Base-by-base conservation (phyloP, 2,329 filamentous ascomycete genomes). In the Aspergillus vadensis region DNA sequence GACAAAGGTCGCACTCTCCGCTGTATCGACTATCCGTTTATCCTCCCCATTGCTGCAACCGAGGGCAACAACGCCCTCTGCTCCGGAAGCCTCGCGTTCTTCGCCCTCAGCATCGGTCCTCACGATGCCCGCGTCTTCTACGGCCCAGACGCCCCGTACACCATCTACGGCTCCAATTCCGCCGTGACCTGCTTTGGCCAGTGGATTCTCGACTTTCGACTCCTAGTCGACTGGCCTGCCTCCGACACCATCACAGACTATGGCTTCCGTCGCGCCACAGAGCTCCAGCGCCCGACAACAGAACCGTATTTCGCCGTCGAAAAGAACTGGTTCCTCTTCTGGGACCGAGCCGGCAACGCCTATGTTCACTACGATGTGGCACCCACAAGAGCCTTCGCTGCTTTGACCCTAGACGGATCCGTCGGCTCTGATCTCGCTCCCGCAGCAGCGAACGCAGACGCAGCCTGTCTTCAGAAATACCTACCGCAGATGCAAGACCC, bases 311-410 rank as follows among this genome's bases (percentile, higher is more conserved):
- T 69, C 2, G 38, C 65, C 0, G 66, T 87, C 25, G 85, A 88
- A 72, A 87, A 87, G 79, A 88, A 88, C 66, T 88, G 80, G 77
- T 88, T 87, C 64, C 61, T 84, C 2, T 88, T 87, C 73, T 88
- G 85, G 85, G 84, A 86, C 62, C 59, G 62, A 0, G 59, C 74
- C 0, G 79, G 77, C 5, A 68, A 77, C 19, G 72, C 79, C 53
- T 85, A 85, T 67, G 76, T 78, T 1, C 85, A 87, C 67, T 80
- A 86, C 68, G 83, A 86, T 63, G 68, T 86, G 2, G 65, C 68
- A 0, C 85, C 84, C 0, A 73, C 73, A 17, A 81, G 85, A 0
- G 74, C 74, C 0, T 87, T 86, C 65, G 79, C 84, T 0, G 72
- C 74, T 41, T 67, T 86, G 9, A 66, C 68, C 2, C 39, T 62